phyloP scores from a whole-genome alignment of 2,329 filamentous ascomycete species.

The Colletotrichum sp. region DNA sequence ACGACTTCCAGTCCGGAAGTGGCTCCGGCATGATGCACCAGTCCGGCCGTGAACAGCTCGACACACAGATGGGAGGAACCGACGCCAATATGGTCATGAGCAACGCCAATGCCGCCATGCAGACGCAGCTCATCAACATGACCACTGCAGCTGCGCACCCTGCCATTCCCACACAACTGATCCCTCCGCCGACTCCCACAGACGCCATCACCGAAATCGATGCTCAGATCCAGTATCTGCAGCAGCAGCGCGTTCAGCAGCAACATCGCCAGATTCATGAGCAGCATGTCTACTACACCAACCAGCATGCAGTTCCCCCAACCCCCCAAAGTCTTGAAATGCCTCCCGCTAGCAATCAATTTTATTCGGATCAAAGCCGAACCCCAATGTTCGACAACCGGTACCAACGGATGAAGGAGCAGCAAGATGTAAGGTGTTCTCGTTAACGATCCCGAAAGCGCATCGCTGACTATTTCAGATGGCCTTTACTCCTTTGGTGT shows the following conservation, averaged over 20 bases:
- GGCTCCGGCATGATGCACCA: conserved; percentile 45
- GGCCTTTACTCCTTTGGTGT: conserved; percentile 81
- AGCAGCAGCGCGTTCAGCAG: conserved; percentile 67
- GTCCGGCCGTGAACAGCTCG: conserved; percentile 44
- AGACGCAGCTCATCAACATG: conserved; percentile 54
- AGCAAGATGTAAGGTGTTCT: conserved; percentile 63
- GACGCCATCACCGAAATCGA: conserved; percentile 66
- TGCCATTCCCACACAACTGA: conserved; percentile 50
- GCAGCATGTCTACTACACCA: conserved; percentile 53
- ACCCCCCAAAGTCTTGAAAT: conserved; percentile 84
- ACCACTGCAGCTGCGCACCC: conserved; percentile 50
- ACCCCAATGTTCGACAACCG: conserved; percentile 67
- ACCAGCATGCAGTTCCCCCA: conserved; percentile 71
- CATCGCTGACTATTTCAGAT: conserved; percentile 53
- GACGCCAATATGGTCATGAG: conserved; percentile 42
- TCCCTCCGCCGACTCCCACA: conserved; percentile 48
- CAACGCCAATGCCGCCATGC: conserved; percentile 24
- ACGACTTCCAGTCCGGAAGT: conserved; percentile 52
- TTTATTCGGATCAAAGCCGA: conserved; percentile 62
- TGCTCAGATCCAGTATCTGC: conserved; percentile 69
- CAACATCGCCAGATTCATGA: conserved; percentile 64
- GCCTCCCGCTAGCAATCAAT: conserved; percentile 63
- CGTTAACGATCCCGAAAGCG: not conserved
- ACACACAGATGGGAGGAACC: conserved; percentile 55
- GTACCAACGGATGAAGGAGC: conserved; percentile 71